Base-by-base conservation (phyloP, 352 stramenopile species). In the Pythium apleroticum region DNA sequence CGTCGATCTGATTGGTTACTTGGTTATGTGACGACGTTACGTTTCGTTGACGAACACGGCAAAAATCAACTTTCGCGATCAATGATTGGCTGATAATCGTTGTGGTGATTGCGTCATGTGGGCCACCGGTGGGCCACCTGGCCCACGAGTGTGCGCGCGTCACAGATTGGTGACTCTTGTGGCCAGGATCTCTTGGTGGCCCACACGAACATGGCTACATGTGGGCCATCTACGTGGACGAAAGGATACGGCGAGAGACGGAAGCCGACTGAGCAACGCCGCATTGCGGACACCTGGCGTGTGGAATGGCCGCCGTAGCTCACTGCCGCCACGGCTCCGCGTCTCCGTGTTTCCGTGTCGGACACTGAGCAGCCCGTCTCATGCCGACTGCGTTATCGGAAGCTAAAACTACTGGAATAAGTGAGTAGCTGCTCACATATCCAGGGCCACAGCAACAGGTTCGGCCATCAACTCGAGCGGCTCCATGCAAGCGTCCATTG, bases 121-220 rank as follows among this genome's bases (percentile, higher is more conserved):
- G 63, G 54, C 63, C 63, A 69, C 58, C 24, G 6, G 52, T 66
- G 65, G 65, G 65, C 65, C 65, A 71, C 57, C 53, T 19, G 27
- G 45, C 50, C 22, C 56, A 62, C 39, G 41, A 62, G 35, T 50
- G 48, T 61, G 39, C 39, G 39, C 39, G 39, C 39, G 39, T 48
- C 39, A 48, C 39, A 48, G 39, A 48, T 61, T 30, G 3, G 20
- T 35, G 25, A 52, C 15, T 61, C 57, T 62, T 65, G 52, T 63
- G 43, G 55, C 45, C 27, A 56, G 22, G 50, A 66, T 0, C 35
- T 27, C 37, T 48, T 49, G n/a, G 54, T 69, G 55, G 63, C 63
- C 63, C 63, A 69, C 25, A 3, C 15, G 17, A 41, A 60, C 22
- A 69, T 69, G 63, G 63, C 63, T 69, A 69, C 63, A 69, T 59